Evolutionary conservation across 2,329 filamentous ascomycete species (phyloP).

Genomic region (Diplodia intermedia): DNA sequence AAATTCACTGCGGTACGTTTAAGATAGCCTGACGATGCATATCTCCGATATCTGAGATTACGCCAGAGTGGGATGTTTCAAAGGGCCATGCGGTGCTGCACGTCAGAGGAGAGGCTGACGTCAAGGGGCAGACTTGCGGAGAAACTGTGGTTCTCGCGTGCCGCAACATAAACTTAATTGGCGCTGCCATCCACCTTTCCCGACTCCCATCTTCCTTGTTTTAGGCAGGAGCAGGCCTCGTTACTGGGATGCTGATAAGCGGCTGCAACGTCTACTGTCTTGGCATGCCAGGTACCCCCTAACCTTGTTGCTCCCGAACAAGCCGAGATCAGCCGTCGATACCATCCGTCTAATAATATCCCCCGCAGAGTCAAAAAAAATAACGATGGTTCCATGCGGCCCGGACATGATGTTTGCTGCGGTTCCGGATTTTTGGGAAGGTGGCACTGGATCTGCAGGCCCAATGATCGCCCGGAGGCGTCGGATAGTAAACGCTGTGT

Average conservation of each 20-base stretch:
- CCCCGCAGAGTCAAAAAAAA: neutral
- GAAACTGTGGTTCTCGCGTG: neutral
- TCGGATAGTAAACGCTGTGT: neutral
- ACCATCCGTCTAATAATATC: neutral
- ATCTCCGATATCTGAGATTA: neutral
- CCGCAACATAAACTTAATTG: neutral
- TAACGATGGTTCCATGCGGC: neutral
- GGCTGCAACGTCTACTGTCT: neutral
- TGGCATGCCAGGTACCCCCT: constrained; percentile 14
- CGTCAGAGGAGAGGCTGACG: neutral
- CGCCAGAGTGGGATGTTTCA: neutral
- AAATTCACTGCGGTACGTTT: neutral
- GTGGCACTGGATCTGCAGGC: constrained; percentile 1
- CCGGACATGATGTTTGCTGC: neutral
- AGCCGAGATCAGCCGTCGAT: neutral
- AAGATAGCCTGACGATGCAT: neutral
- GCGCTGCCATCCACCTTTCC: neutral
- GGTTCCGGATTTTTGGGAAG: neutral
- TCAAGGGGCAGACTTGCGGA: neutral
- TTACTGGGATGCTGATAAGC: constrained; percentile 16
- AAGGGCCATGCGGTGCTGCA: neutral
- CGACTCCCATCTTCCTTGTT: constrained; percentile 1
- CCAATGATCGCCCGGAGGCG: constrained; percentile 5
- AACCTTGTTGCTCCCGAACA: neutral
- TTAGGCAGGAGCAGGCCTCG: neutral